A percentile compares a stretch with the other conserved stretches of the same genome.
These are phyloP conservation scores for Sclerotinia minor DNA, from an alignment of 2,329 filamentous ascomycete species.

Conservation along the genomic window DNA sequence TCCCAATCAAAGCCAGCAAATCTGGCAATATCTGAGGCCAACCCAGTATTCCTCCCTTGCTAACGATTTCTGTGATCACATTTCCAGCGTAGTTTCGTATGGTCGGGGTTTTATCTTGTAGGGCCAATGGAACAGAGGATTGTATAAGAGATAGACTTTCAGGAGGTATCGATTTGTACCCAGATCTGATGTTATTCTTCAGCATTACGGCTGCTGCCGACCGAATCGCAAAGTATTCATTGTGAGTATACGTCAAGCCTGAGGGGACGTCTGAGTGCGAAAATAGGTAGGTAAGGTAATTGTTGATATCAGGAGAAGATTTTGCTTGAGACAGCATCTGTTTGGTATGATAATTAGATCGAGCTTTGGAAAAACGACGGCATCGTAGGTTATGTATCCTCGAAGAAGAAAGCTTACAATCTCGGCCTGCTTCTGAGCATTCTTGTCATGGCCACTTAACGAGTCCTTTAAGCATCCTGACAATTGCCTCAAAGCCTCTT, in stretches of 20 bases:
- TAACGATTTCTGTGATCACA: conserved; percentile 89
- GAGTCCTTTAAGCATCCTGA: conserved; percentile 89
- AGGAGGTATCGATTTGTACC: conserved; percentile 75
- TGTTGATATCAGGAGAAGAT: conserved; percentile 87
- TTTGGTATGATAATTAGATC: conserved; percentile 28
- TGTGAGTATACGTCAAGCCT: conserved; percentile 57
- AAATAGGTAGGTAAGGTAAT: conserved; percentile 92
- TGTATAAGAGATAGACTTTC: conserved; percentile 75
- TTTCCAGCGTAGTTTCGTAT: conserved; percentile 89
- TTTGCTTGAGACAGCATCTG: conserved; percentile 94
- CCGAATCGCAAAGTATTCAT: conserved; percentile 73
- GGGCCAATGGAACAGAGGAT: conserved; percentile 71
- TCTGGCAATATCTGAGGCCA: conserved; percentile 92
- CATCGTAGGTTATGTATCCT: background rate
- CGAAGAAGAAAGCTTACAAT: conserved; percentile 57
- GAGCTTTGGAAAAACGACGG: background rate
- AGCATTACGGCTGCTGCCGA: conserved; percentile 90
- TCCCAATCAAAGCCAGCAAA: conserved; percentile 74
- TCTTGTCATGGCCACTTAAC: conserved; percentile 77
- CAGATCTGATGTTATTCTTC: conserved; percentile 83
- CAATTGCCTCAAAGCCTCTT: conserved; percentile 85
- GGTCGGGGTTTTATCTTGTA: conserved; percentile 78
- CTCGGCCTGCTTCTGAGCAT: conserved; percentile 85
- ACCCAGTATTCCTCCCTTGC: conserved; percentile 77
- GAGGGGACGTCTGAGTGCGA: conserved; percentile 65